Base-by-base conservation (phyloP, 768 basidiomycete genomes). In the Termitomyces sp. region DNA sequence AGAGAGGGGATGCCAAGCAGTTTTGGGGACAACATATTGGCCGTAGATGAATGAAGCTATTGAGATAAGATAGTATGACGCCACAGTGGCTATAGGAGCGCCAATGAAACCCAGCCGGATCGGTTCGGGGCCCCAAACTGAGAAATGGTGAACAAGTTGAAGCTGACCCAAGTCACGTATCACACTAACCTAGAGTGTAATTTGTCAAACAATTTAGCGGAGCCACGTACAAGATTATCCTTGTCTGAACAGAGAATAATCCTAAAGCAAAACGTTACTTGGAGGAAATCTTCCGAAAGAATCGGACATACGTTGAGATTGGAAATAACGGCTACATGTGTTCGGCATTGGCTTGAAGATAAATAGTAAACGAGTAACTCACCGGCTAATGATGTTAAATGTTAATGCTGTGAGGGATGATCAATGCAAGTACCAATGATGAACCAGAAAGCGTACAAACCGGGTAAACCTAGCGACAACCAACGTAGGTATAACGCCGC, bases 61-160 rank as follows among this genome's bases (percentile, higher is more conserved):
- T 0, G 85, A 77, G 48, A 94, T 86, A 20, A 96, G 78, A 70
- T 94, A 96, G 76, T 93, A 91, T 16, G 90, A 90, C 52, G 94
- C 80, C 0, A 89, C 86, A 1, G 94, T 94, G 0, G 95, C 90
- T 15, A 97, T 78, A 0, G 96, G 96, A 3, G 95, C 95, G 12
- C 96, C 96, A 54, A 91, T 84, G 75, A 92, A 98, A 1, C 95
- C 95, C 2, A 98, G 77, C 12, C 89, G 79, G 59, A 96, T 75
- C 2, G 85, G 77, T 52, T 82, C 76, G 0, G 92, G 93, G 1
- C 92, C 93, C 91, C 91, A 93, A 0, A 95, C 91, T 79, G 32
- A 55, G 28, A 52, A 16, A 11, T 24, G 4, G n/a, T 32, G 24
- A 55, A 42, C n/a, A 20, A 36, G 11, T 20, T 2, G n/a, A n/a